Evolutionary conservation across 108 stramenopile genomes (phyloP).

Genomic region (Cyclotella sp.): DNA sequence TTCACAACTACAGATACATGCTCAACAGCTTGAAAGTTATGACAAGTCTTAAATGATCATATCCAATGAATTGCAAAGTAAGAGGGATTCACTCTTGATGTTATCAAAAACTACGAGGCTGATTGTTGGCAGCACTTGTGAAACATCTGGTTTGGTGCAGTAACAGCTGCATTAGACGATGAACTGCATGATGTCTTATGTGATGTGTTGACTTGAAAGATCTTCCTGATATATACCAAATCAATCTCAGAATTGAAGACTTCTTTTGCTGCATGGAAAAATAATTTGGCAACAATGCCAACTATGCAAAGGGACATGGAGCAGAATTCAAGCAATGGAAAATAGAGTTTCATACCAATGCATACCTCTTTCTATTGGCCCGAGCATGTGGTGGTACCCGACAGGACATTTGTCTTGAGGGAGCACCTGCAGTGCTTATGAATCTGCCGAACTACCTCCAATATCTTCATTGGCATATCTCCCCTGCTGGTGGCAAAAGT

Average conservation of each 20-base stretch:
- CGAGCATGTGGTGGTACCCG: constrained; percentile 8
- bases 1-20: constrained; percentile 7
- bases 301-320: no score
- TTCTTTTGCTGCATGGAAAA: not conserved
- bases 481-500: not conserved
- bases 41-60: not conserved
- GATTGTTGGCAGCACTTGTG: no score
- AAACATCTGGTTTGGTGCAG: no score
- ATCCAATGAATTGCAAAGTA: not conserved
- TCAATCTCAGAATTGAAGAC: not conserved
- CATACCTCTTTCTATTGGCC: not conserved
- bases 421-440: not conserved
- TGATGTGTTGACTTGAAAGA: not conserved
- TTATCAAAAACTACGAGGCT: no score
- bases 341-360: not conserved
- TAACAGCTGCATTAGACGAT: no score
- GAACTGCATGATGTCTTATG: no score
- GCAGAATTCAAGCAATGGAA: no score
- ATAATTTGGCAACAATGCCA: no score
- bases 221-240: not conserved
- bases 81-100: not conserved
- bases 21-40: not conserved
- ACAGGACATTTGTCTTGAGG: constrained; percentile 5
- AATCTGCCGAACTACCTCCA: constrained; percentile 3
- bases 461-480: no score